A percentile compares a stretch with the other conserved stretches of the same genome.
phyloP scores from a whole-genome alignment of 2,329 filamentous ascomycete genomes.

The Pseudogymnoascus sp. region DNA sequence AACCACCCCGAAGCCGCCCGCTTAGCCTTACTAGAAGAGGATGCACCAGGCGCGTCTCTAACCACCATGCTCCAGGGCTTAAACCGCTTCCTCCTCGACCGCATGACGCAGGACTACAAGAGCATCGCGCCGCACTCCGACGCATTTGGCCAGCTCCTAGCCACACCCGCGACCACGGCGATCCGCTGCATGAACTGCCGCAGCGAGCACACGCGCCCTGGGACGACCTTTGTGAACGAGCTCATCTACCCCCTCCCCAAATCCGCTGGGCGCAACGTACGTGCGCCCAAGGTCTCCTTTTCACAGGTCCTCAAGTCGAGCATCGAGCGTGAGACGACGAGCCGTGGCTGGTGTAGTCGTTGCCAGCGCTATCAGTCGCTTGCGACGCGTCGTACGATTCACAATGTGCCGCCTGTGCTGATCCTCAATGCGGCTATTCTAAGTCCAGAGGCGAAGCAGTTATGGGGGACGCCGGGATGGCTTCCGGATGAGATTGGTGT shows the following conservation, averaged over 20 bases:
- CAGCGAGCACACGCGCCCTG: constrained; percentile 75
- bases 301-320: constrained; percentile 88
- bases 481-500: constrained; percentile 90
- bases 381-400: constrained; percentile 74
- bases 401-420: constrained; percentile 73
- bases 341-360: constrained; percentile 85
- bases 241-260: constrained; percentile 65
- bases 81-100: constrained; percentile 76
- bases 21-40: constrained; percentile 78
- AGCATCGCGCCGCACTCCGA: constrained; percentile 54
- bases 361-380: constrained; percentile 89
- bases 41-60: constrained; percentile 62
- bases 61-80: constrained; percentile 79
- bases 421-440: constrained; percentile 77
- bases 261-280: constrained; percentile 39
- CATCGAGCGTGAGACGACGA: constrained; percentile 80
- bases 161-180: constrained; percentile 60
- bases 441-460: constrained; percentile 61
- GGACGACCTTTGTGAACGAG: constrained; percentile 76
- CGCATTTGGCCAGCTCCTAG: constrained; percentile 65
- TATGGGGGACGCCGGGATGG: constrained; percentile 88
- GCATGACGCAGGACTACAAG: constrained; percentile 68
- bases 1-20: constrained; percentile 70
- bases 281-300: constrained; percentile 57
- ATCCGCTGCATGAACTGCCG: constrained; percentile 83